Base-by-base conservation (phyloP, 1,139 yeast genomes). In the Lodderomyces elongisporus region DNA sequence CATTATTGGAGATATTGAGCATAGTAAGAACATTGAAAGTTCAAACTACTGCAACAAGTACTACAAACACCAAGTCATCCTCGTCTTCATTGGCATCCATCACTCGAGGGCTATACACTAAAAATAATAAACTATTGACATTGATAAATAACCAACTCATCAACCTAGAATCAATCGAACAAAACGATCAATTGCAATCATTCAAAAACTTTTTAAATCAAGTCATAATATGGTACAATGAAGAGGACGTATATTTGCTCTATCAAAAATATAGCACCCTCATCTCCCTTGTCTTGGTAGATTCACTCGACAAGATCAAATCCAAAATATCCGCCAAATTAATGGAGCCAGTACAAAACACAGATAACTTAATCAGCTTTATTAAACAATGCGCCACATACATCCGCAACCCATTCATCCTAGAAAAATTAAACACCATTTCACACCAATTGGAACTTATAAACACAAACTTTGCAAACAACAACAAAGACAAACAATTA, bases 71-170 rank as follows among this genome's bases (percentile, higher is more conserved):
- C 5, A 17, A 27, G 5, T 15, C 12, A 17, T 4, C 33, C 6
- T 4, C 33, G 4, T 45, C 57, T 16, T 53, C 64, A 3, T 34
- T 43, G 22, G 51, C 65, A 4, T 49, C 71, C 3, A 46, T 66
- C 18, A 54, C 62, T 10, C 50, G 74, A 35, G 74, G 74, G 0
- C 48, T 67, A 28, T 60, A 61, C 47, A 67, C 74, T 28, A 62
- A 60, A 40, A 66, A 66, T 46, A 49, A 56, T 32, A 56, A 54
- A 30, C 48, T 68, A 18, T 44, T 62, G 14, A 40, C 51, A 10
- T 28, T 56, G 3, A 44, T 66, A 17, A 45, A 51, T 32, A 34
- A 22, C 13, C 43, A 51, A 20, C 31, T 43, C 9, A 42, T 39
- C 3, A 53, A 49, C 13, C 35, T 52, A 20, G 46, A 41, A 13